phyloP scores from a whole-genome alignment of 352 stramenopile genomes.

The Pythium aphanidermatum region DNA sequence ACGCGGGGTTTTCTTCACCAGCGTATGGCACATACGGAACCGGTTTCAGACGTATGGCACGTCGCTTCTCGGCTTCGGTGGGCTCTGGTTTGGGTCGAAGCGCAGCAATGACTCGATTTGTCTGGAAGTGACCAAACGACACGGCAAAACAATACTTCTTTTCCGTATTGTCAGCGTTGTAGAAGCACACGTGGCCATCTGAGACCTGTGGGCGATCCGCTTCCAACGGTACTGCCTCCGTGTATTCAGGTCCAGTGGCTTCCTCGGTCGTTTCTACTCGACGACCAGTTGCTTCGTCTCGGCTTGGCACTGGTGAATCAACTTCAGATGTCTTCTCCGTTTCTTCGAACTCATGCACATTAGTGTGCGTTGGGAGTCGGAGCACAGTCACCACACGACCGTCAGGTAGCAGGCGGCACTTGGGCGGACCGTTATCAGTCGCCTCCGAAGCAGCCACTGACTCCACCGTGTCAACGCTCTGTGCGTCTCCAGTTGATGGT shows the following conservation, averaged over 20 bases:
- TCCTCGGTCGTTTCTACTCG: too few species aligned
- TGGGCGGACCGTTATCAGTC: background rate
- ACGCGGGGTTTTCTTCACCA: constrained; percentile 30
- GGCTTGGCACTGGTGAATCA: constrained; percentile 5
- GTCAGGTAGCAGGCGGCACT: constrained; percentile 7
- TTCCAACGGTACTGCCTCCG: background rate
- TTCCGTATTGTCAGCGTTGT: constrained; percentile 47
- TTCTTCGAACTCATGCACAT: constrained; percentile 11
- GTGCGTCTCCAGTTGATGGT: constrained; percentile 10
- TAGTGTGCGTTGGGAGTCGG: constrained; percentile 13
- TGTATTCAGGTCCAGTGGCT: too few species aligned
- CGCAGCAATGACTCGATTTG: constrained; percentile 34
- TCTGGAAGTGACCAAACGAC: constrained; percentile 48
- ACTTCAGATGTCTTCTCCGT: background rate
- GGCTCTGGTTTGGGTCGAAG: constrained; percentile 23
- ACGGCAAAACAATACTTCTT: constrained; percentile 66
- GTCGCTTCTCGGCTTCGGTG: constrained; percentile 7
- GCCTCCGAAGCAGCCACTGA: background rate
- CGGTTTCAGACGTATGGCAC: constrained; percentile 12
- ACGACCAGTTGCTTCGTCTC: too few species aligned
- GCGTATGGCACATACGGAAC: constrained; percentile 49
- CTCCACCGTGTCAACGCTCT: background rate
- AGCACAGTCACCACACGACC: constrained; percentile 7
- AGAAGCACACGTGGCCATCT: constrained; percentile 67
- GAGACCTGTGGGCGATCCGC: constrained; percentile 34